Evolutionary conservation across 208 protist genomes (phyloP), one percentile per base, ranked within the genome.

Genomic region (Trypanosoma platydactyli): DNA sequence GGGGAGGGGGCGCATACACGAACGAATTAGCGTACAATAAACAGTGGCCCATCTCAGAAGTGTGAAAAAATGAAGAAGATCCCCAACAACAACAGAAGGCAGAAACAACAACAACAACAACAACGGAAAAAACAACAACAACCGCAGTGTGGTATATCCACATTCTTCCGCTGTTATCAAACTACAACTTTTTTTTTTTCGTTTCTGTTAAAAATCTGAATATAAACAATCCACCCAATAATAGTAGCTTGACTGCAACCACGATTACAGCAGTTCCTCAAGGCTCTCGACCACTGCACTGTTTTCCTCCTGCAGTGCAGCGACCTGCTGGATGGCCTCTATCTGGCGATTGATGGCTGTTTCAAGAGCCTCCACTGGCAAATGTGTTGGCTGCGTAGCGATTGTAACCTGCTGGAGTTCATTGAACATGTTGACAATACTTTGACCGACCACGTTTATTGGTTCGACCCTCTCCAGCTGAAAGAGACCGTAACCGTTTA

Each of bases 351-450:
- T 67, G 42, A 96, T 91, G n/a, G 91, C 87, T 24, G 68, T 83
- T 60, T 91, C 88, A 1, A 96, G 76, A 0, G 88, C 76, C 41
- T 94, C 87, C 12, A 54, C 55, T 0, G 87, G 67, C 64, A 96
- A 79, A 12, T 64, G 56, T 38, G 80, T 71, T n/a, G 81, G 71
- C 29, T 83, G 77, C 20, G 83, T 85, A 22, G 84, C 68, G 3
- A 53, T 45, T 27, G 68, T 71, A 1, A 71, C 62, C 30, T 81
- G 54, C 25, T 89, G 29, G 22, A 93, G 66, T 25, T 92, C 86
- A 11, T 79, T 79, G 78, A 85, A 95, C 85, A 95, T 95, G 16
- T 76, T 58, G 6, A 87, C 83, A 50, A 95, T 90, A 49, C 79
- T 88, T 41, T 82, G 41, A 15, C 80, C 86, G 5, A 87, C 73